phyloP scores from a whole-genome alignment of 106 monocot genomes.

The Xerophyta viscosa region DNA sequence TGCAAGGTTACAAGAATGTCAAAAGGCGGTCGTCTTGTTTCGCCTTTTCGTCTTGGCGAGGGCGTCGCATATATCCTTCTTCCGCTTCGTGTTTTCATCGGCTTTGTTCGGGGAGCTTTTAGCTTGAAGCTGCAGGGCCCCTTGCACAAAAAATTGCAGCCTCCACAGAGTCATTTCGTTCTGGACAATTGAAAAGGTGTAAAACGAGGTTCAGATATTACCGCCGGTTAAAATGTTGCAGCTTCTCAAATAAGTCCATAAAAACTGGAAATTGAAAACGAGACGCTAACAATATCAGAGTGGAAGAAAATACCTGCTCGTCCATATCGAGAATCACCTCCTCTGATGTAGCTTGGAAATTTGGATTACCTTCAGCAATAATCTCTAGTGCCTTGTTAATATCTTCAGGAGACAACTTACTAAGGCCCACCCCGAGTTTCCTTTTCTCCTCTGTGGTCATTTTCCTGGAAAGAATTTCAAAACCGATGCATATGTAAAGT shows the following conservation, averaged over 20 bases:
- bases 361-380: constrained; percentile 60
- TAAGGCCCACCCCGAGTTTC: constrained; percentile 62
- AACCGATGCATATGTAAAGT: not conserved
- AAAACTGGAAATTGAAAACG: not conserved
- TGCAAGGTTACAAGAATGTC: too few species aligned
- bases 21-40: not conserved
- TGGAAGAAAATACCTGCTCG: constrained; percentile 46
- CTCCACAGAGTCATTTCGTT: constrained; percentile 84
- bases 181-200: too few species aligned
- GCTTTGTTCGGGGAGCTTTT: constrained; percentile 36
- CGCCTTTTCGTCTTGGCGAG: constrained; percentile 64
- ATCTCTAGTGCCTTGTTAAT: constrained; percentile 73
- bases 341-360: constrained; percentile 35
- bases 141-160: constrained; percentile 76
- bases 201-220: too few species aligned
- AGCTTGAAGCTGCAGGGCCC: constrained; percentile 48
- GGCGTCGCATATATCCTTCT: constrained; percentile 70
- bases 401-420: constrained; percentile 62
- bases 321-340: constrained; percentile 83
- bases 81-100: constrained; percentile 62
- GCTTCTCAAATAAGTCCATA: too few species aligned
- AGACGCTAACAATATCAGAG: not conserved
- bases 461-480: constrained; percentile 44
- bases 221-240: too few species aligned
- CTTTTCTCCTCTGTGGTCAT: constrained; percentile 82